phyloP scores from a whole-genome alignment of 2,329 filamentous ascomycete species.

The Talaromyces sp. region DNA sequence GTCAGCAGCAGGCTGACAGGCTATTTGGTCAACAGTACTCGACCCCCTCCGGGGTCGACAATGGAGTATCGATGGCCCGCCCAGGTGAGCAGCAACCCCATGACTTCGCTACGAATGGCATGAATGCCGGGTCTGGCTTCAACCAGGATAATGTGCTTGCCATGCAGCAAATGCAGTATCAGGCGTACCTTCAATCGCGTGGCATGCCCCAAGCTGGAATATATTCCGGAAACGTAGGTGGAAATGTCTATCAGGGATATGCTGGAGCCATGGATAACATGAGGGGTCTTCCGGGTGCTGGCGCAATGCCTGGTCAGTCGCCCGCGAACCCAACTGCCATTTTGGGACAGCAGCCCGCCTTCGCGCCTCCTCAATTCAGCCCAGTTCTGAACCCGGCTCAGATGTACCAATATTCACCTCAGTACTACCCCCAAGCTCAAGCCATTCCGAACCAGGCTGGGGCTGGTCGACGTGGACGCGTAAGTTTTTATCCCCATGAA shows the following conservation, averaged over 20 bases:
- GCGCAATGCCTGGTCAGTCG: constrained; percentile 34
- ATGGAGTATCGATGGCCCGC: constrained; percentile 24
- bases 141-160: constrained; percentile 39
- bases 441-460: constrained; percentile 42
- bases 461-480: constrained; percentile 53
- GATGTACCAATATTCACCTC: constrained; percentile 54
- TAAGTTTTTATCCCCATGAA: constrained; percentile 35
- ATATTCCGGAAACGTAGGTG: constrained; percentile 43
- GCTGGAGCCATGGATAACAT: constrained; percentile 40
- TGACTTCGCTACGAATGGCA: constrained; percentile 27
- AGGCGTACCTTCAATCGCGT: constrained; percentile 49
- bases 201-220: constrained; percentile 43
- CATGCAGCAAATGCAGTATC: constrained; percentile 56
- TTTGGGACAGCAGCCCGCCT: constrained; percentile 45
- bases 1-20: constrained; percentile 38
- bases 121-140: constrained; percentile 34
- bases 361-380: constrained; percentile 44
- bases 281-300: constrained; percentile 37
- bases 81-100: constrained; percentile 40
- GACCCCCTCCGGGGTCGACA: constrained; percentile 32
- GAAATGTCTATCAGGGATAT: constrained; percentile 41
- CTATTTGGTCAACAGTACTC: constrained; percentile 41
- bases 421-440: constrained; percentile 45
- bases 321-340: constrained; percentile 43
- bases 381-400: constrained; percentile 42